Evolutionary conservation across 306 rosid species (phyloP).

Genomic region (Benincasa hispida): DNA sequence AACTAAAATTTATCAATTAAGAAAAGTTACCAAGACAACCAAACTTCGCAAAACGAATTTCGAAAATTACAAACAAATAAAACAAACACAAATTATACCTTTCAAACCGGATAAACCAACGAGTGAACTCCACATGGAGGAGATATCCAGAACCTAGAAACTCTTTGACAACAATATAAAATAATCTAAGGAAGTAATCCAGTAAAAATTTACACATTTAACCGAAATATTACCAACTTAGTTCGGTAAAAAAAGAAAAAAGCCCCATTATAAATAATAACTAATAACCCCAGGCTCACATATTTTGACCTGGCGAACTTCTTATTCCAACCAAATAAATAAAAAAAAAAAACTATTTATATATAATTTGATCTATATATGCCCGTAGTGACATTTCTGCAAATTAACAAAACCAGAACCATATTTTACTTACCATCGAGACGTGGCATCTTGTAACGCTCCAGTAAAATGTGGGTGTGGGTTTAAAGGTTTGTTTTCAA

Average conservation of each 20-base stretch:
- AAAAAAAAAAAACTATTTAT: too few species aligned
- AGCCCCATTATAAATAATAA: neutral
- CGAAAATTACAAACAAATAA: neutral
- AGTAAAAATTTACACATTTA: neutral
- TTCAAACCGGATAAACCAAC: too few species aligned
- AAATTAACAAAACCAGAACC: neutral
- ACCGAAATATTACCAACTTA: neutral
- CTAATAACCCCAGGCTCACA: neutral
- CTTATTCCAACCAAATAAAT: neutral
- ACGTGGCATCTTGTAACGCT: neutral
- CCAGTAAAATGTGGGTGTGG: neutral
- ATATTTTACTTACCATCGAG: neutral
- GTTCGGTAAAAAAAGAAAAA: neutral
- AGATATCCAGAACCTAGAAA: neutral
- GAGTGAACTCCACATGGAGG: neutral
- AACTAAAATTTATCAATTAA: too few species aligned
- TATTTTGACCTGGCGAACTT: neutral
- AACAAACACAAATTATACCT: neutral
- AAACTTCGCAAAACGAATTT: too few species aligned
- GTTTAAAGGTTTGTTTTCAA: conserved; percentile 46
- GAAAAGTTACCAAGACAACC: too few species aligned
- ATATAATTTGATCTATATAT: too few species aligned
- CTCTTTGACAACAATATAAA: neutral
- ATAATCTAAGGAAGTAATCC: neutral
- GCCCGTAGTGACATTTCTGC: neutral